These are phyloP conservation scores for Tulasnella sp. DNA, from an alignment of 768 basidiomycete genomes.

Conservation along the genomic window DNA sequence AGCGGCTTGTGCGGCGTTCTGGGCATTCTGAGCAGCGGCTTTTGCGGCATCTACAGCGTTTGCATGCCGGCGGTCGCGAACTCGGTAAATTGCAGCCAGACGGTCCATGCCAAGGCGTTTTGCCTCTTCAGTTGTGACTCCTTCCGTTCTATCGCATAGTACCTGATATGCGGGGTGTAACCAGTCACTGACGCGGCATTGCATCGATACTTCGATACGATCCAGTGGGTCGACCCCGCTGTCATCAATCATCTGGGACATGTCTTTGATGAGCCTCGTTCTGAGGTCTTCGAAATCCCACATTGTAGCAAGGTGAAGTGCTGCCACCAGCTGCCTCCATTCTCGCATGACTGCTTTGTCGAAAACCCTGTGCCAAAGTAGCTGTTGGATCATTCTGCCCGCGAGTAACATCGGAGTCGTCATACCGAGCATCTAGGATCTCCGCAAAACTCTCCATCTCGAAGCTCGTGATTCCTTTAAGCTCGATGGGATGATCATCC, in stretches of 20 bases:
- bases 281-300: constrained; percentile 15
- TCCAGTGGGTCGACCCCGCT: neutral
- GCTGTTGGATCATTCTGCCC: neutral
- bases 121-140: neutral
- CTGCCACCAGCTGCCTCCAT: neutral
- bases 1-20: no score
- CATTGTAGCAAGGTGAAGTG: constrained; percentile 27
- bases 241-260: no score
- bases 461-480: neutral
- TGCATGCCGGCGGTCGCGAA: no score
- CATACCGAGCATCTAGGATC: constrained; percentile 6
- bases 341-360: neutral
- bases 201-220: neutral
- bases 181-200: neutral
- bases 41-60: no score
- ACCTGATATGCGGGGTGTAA: neutral
- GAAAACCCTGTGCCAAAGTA: neutral
- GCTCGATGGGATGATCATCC: constrained; percentile 5
- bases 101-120: neutral
- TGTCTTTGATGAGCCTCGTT: neutral
- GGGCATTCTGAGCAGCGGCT: no score
- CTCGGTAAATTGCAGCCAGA: neutral
- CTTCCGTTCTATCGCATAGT: neutral
- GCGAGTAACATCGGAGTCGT: no score
- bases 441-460: constrained; percentile 29